These are phyloP conservation scores for Sideroxylon spinosum DNA, from an alignment of 179 eudicot genomes.

Conservation along the genomic window DNA sequence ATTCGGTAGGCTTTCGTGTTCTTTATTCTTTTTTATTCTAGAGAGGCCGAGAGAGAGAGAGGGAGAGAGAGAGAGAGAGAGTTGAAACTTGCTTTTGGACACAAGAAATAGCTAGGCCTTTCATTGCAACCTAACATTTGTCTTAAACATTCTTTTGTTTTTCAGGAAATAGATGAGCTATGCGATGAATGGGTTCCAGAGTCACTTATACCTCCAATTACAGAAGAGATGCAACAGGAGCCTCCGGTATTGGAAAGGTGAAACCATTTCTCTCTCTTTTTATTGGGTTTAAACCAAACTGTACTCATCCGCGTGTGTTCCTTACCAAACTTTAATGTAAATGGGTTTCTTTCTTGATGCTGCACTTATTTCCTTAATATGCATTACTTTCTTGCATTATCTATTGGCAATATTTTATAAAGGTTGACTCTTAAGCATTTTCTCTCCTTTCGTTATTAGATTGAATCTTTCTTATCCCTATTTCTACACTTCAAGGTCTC, in stretches of 20 bases:
- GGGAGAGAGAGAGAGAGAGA: too few relatives aligned
- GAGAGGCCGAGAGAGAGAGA: too few relatives aligned
- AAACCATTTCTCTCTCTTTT: neutral
- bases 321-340: neutral
- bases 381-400: neutral
- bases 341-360: neutral
- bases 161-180: slow-evolving; percentile 89
- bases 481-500: neutral
- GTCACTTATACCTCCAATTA: slow-evolving; percentile 74
- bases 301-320: neutral
- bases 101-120: neutral
- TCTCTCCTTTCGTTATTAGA: neutral
- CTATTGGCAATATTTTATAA: neutral
- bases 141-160: neutral
- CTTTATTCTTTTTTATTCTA: too few relatives aligned
- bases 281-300: neutral
- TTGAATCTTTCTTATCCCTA: neutral
- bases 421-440: neutral
- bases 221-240: slow-evolving; percentile 67
- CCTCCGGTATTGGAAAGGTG: slow-evolving; percentile 90
- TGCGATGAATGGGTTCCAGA: slow-evolving; percentile 99
- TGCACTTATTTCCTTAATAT: neutral
- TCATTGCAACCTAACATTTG: neutral
- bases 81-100: too few relatives aligned
- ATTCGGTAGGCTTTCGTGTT: neutral